Evolutionary conservation across 1,284 basidiomycete genomes (phyloP).

Genomic region (Exobasidium rhododendri): DNA sequence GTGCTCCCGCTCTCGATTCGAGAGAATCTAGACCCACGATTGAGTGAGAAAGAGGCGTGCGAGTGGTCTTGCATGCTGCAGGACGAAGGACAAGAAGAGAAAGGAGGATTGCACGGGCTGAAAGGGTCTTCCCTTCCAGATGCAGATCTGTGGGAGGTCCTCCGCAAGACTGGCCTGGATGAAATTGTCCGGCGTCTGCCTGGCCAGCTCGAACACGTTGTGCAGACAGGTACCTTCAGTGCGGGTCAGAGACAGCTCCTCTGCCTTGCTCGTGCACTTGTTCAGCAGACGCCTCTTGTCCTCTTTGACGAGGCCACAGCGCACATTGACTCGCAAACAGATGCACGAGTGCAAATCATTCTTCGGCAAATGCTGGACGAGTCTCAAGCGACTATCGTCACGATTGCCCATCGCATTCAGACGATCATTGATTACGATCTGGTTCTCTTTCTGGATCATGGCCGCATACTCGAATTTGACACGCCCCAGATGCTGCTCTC

Average conservation of each 20-base stretch:
- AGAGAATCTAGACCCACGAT: no score
- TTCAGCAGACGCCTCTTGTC: conserved; percentile 22
- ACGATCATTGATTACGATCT: conserved; percentile 56
- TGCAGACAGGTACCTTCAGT: conserved; percentile 75
- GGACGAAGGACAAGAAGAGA: no score
- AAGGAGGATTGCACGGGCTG: no score
- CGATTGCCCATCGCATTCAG: conserved; percentile 67
- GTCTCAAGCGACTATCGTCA: conserved; percentile 81
- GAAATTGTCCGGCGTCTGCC: no score
- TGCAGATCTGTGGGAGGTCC: no score
- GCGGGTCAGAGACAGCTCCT: conserved; percentile 69
- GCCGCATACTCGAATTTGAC: conserved; percentile 59
- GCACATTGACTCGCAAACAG: conserved; percentile 73
- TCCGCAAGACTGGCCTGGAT: no score
- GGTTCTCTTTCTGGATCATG: conserved; percentile 60
- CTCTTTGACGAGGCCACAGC: conserved; percentile 56
- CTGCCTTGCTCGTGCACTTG: conserved; percentile 72
- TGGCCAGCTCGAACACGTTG: no score
- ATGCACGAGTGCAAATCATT: conserved; percentile 81
- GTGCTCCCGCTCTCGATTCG: no score
- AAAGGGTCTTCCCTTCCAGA: no score
- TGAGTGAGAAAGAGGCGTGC: no score
- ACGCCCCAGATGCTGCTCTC: conserved; percentile 58
- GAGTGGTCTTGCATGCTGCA: no score
- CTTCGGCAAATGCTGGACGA: conserved; percentile 77